Evolutionary conservation across 2,329 filamentous ascomycete species (phyloP).

Genomic region (Hypoxylon sp.): DNA sequence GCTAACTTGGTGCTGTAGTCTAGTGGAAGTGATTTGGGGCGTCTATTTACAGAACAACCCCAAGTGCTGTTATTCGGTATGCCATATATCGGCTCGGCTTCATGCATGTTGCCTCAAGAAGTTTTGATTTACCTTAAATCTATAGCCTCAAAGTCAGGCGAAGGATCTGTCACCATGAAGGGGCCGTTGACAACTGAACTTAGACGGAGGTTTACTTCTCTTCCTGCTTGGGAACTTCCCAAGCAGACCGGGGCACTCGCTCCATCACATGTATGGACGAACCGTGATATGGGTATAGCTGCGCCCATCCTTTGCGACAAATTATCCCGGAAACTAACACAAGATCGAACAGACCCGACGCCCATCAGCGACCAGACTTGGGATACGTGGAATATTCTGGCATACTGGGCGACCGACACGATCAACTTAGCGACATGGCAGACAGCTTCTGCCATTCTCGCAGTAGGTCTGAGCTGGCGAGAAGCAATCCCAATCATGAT

Average conservation of each 20-base stretch:
- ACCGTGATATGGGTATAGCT: slow-evolving; percentile 53
- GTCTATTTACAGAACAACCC: background rate
- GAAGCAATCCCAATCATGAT: slow-evolving; percentile 58
- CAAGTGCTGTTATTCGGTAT: background rate
- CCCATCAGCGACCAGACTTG: slow-evolving; percentile 56
- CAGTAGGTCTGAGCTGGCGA: slow-evolving; percentile 55
- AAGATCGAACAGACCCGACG: slow-evolving; percentile 52
- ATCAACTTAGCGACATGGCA: slow-evolving; percentile 55
- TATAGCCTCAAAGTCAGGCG: background rate
- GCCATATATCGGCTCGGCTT: background rate
- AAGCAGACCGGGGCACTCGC: slow-evolving; percentile 63
- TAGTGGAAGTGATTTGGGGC: slow-evolving; percentile 11
- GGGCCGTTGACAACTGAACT: slow-evolving; percentile 46
- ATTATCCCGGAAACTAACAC: slow-evolving; percentile 37
- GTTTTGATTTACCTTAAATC: background rate
- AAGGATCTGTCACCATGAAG: slow-evolving; percentile 40
- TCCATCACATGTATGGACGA: slow-evolving; percentile 59
- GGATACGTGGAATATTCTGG: slow-evolving; percentile 54
- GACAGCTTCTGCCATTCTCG: slow-evolving; percentile 54
- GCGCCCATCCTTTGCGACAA: slow-evolving; percentile 20
- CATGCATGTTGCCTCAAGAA: background rate
- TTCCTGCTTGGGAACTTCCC: slow-evolving; percentile 61
- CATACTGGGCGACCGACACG: slow-evolving; percentile 56
- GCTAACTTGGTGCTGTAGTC: slow-evolving; percentile 16
- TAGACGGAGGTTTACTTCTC: slow-evolving; percentile 57